These are phyloP conservation scores for Pichia californica DNA, from an alignment of 805 yeast species.

Conservation along the genomic window DNA sequence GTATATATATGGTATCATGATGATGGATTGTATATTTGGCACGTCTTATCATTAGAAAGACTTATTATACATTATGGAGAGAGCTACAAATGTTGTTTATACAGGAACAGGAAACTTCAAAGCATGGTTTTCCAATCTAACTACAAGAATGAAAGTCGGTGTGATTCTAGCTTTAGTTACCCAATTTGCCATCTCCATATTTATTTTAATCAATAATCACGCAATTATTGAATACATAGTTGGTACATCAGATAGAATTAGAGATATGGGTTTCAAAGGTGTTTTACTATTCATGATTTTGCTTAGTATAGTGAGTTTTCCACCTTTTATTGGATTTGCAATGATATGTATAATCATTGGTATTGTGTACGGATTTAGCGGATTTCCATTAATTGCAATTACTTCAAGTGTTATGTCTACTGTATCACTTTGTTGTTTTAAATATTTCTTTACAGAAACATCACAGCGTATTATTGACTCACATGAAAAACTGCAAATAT, in stretches of 20 bases:
- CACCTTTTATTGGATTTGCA: conserved; percentile 84
- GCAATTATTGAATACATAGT: conserved; percentile 34
- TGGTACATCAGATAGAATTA: conserved; percentile 39
- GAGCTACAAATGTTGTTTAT: not conserved
- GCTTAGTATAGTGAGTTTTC: conserved; percentile 70
- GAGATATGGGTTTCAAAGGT: conserved; percentile 21
- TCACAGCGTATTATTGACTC: conserved; percentile 56
- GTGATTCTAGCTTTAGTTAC: not conserved
- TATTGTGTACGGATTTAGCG: conserved; percentile 77
- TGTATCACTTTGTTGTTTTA: conserved; percentile 62
- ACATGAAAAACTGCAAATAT: conserved; percentile 64
- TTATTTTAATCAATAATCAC: conserved; percentile 29
- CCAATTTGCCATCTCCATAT: not conserved
- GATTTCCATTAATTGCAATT: conserved; percentile 69
- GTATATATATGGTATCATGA: no score
- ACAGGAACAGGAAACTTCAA: not conserved
- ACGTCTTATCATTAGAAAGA: no score
- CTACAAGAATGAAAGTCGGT: conserved; percentile 1
- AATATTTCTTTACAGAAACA: conserved; percentile 47
- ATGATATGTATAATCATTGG: conserved; percentile 64
- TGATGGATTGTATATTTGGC: no score
- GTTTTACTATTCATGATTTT: conserved; percentile 40
- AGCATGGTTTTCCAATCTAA: conserved; percentile 2
- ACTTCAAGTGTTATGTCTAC: conserved; percentile 72
- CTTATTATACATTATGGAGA: not conserved